Base-by-base conservation (phyloP, 306 rosid species). In the Glycine soja region DNA sequence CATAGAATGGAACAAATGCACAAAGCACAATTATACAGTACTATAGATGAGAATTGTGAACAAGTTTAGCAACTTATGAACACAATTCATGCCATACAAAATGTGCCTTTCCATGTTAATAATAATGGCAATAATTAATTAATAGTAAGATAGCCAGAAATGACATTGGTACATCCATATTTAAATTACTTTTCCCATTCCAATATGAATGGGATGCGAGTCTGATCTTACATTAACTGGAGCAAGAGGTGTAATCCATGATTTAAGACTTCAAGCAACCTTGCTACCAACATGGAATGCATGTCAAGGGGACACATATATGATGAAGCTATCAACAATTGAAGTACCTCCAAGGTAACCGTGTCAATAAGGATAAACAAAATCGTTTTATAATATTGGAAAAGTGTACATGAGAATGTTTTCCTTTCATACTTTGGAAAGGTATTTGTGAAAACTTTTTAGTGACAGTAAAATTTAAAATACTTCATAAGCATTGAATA, bases 241-340 rank as follows among this genome's bases (percentile, higher is more conserved):
- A 48, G 32, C 74, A 36, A 50, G 11, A 14, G 58, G 19, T n/a
- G 30, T 48, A 47, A 36, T 47, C 36, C 63, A 75, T 48, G 36
- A 67, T 47, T 51, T 47, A 61, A 61, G 64, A 72, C 24, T 38
- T 56, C 18, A 75, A 54, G 46, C 50, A 81, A 65, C 51, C 70
- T 65, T 66, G 54, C 63, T 74, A 47, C 19, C 70, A 42, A 54
- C 13, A 48, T 24, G 9, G 38, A 32, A 43, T 54, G 63, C 70
- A 66, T 54, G 62, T 24, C 30, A 54, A n/a, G 8, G 42, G 62
- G 52, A 42, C 24, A 19, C 24, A 19, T 19, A 19, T 19, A 19
- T 19, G 24, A 19, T 19, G 61, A 81, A 72, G 74, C 36, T 24
- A 74, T 42, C 14, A 30, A 53, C 69, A 81, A 53, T 52, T 14